phyloP scores from a whole-genome alignment of 176 grass and related monocot species.

The Raddia distichophylla region DNA sequence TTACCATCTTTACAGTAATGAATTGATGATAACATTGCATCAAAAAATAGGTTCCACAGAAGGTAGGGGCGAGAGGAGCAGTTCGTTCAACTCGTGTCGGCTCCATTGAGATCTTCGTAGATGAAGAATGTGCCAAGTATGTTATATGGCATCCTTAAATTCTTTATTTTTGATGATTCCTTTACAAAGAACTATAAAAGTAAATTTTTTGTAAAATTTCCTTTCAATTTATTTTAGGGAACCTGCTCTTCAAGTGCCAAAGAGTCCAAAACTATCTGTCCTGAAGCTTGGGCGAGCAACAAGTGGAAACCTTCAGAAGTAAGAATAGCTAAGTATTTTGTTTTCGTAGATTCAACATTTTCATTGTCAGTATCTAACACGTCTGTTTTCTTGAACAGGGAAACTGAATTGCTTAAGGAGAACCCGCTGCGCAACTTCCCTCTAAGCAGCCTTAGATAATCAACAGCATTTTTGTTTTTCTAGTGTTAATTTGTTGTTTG shows the following conservation, averaged over 20 bases:
- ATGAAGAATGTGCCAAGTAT: constrained; percentile 76
- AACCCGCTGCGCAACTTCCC: constrained; percentile 88
- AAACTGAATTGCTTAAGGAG: constrained; percentile 94
- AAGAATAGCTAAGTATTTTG: constrained; percentile 37
- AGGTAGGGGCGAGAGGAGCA: constrained; percentile 47
- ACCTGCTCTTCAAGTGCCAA: constrained; percentile 46
- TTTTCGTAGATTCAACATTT: not conserved
- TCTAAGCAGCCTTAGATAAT: constrained; percentile 76
- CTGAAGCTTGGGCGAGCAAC: constrained; percentile 79
- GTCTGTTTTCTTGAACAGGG: constrained; percentile 57
- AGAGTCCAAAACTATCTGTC: constrained; percentile 66
- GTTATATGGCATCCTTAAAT: constrained; percentile 37
- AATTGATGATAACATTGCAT: constrained; percentile 9
- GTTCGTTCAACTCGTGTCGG: constrained; percentile 42
- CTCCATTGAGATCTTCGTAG: constrained; percentile 72
- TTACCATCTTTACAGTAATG: constrained; percentile 11
- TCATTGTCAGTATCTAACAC: constrained; percentile 19
- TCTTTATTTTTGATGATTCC: not conserved
- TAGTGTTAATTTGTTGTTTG: constrained; percentile 32
- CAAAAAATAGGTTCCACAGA: constrained; percentile 63
- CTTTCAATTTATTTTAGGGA: constrained; percentile 50
- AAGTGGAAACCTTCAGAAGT: constrained; percentile 79
- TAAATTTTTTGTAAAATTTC: not conserved
- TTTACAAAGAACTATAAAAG: constrained; percentile 7
- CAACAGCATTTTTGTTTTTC: constrained; percentile 25